Evolutionary conservation across 2,329 filamentous ascomycete genomes (phyloP).

Genomic region (Venturia oleaginea): DNA sequence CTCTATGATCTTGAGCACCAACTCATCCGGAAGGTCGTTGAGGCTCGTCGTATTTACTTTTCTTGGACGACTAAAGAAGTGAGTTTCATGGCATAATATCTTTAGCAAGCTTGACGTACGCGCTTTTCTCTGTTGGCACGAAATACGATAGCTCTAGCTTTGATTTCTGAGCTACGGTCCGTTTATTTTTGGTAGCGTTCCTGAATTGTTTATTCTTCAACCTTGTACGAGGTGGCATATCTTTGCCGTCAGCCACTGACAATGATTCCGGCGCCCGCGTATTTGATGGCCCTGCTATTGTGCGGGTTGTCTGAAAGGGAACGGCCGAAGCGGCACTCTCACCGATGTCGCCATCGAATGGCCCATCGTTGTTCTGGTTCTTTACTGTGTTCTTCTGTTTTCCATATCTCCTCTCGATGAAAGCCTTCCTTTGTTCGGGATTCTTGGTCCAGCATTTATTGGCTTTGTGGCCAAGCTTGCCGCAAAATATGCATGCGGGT

Average conservation of each 20-base stretch:
- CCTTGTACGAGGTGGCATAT: background rate
- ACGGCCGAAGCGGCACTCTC: background rate
- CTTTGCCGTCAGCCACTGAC: background rate
- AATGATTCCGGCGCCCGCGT: background rate
- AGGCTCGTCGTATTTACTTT: background rate
- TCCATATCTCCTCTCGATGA: background rate
- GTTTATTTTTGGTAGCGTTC: background rate
- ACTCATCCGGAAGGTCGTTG: background rate
- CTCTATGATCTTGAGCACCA: conserved; percentile 3
- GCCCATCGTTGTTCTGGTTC: background rate
- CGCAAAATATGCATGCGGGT: background rate
- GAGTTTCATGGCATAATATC: too few species aligned
- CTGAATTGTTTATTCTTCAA: background rate
- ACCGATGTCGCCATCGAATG: background rate
- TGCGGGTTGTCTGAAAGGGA: background rate
- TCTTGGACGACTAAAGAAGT: background rate
- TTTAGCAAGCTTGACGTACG: background rate
- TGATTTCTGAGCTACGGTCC: background rate
- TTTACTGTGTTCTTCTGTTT: background rate
- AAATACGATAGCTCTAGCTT: background rate
- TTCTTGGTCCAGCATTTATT: background rate
- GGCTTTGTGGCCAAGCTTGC: background rate
- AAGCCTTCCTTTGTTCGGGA: background rate
- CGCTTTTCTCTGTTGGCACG: background rate
- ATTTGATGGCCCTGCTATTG: background rate